Base-by-base conservation (phyloP, 1,284 basidiomycete species). In the Pseudozyma thailandica region DNA sequence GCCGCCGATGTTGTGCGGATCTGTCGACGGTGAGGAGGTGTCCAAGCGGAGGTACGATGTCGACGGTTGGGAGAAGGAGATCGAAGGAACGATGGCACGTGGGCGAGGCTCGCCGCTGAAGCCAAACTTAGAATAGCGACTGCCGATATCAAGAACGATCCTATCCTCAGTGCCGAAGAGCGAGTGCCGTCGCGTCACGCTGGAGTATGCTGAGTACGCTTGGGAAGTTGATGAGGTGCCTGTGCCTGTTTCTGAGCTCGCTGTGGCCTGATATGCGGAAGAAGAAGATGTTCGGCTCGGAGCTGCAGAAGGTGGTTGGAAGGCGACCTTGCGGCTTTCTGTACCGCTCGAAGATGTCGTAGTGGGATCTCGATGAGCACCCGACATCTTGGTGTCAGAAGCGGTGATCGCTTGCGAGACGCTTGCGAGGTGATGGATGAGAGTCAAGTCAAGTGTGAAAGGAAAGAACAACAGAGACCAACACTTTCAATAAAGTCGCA, bases 71-170 rank as follows among this genome's bases (percentile, higher is more conserved):
- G 57, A 43, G 41, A 59, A 59, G 79, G 76, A 76, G 43, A 87
- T 87, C 74, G 82, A 79, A 4, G 63, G 55, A 3, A 81, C 37
- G 25, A 80, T 51, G 21, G 54, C 69, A 18, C 78, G 74, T 8
- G 80, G 80, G n/a, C 70, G 66, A 10, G 74, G 63, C 41, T 82
- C 80, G 16, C 77, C 78, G 23, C 70, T 69, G 53, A 79, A 72
- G 12, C 80, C 80, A 35, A 75, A 57, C 60, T 79, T 80, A 59
- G 68, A 66, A 35, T 76, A 69, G 18, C 72, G 49, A 20, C 63
- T 66, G 50, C 80, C 80, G 31, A 82, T 56, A 45, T 82, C 79
- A 30, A 82, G 61, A 6, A 82, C 73, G 52, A 82, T 44, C 20
- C 72, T 50, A 52, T 78, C 76, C 12, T 78, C 76, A 18, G 65